Evolutionary conservation across 2,329 filamentous ascomycete genomes (phyloP).

Genomic region (Ophiocordyceps camponoti-rufipedis): DNA sequence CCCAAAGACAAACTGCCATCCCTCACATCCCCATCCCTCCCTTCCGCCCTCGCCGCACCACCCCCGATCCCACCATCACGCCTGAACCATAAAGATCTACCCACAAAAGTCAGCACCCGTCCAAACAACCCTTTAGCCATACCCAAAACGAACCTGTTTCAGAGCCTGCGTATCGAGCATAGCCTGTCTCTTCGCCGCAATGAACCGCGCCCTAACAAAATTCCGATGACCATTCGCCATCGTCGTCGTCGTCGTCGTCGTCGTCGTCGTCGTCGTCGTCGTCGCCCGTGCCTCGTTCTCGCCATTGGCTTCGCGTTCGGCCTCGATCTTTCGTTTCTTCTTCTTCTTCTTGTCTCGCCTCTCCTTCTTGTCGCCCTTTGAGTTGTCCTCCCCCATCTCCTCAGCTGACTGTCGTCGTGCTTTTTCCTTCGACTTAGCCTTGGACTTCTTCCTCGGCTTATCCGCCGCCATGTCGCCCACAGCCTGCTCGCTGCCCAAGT

Average conservation of each 20-base stretch:
- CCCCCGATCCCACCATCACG: constrained; percentile 2
- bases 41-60: no score
- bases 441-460: constrained; percentile 8
- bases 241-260: constrained; percentile 17
- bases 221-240: constrained; percentile 35
- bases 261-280: constrained; percentile 21
- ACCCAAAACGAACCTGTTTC: constrained; percentile 52
- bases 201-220: constrained; percentile 61
- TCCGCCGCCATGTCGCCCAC: constrained; percentile 1
- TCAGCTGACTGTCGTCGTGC: background rate
- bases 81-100: constrained; percentile 54
- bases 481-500: constrained; percentile 23
- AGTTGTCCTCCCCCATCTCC: constrained; percentile 5
- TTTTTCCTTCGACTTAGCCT: constrained; percentile 7
- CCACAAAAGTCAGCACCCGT: background rate
- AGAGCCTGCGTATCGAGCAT: constrained; percentile 65
- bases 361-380: constrained; percentile 15
- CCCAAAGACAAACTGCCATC: no score
- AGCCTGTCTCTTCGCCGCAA: constrained; percentile 74
- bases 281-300: constrained; percentile 6
- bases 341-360: constrained; percentile 24
- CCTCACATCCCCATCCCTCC: no score
- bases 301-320: constrained; percentile 3
- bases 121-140: background rate
- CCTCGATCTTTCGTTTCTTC: constrained; percentile 29